Percentiles rank a stretch among this genome's conserved stretches.
phyloP scores from a whole-genome alignment of 805 yeast species.

The Saccharomycopsis schoenii region DNA sequence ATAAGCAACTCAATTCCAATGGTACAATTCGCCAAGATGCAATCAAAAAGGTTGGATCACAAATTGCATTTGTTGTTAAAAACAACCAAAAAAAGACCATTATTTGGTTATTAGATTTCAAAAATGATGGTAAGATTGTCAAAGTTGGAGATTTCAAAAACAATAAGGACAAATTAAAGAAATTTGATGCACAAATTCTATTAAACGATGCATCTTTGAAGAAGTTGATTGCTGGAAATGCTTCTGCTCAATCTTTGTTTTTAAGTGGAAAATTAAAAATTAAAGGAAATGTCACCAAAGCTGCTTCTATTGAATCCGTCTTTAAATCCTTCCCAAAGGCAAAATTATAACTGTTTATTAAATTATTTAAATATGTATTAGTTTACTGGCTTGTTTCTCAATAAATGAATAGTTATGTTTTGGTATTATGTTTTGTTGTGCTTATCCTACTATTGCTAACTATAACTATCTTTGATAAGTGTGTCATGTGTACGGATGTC shows the following conservation, averaged over 20 bases:
- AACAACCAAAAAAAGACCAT: slow-evolving; percentile 49
- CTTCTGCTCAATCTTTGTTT: slow-evolving; percentile 76
- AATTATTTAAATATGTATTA: no score
- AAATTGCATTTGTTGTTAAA: slow-evolving; percentile 57
- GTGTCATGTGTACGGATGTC: no score
- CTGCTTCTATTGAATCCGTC: slow-evolving; percentile 32
- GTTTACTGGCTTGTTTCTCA: no score
- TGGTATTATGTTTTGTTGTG: no score
- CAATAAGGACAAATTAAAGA: slow-evolving; percentile 40
- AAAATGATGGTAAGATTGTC: slow-evolving; percentile 39
- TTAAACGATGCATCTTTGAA: slow-evolving; percentile 61
- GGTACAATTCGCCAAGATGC: slow-evolving; percentile 4
- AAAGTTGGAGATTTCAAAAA: slow-evolving; percentile 20
- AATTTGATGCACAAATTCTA: slow-evolving; percentile 54
- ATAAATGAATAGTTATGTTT: no score
- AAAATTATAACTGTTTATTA: neutral
- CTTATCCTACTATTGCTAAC: no score
- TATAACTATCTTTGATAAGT: no score
- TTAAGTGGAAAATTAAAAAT: slow-evolving; percentile 79
- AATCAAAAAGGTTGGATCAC: slow-evolving; percentile 40
- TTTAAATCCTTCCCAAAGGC: slow-evolving; percentile 5
- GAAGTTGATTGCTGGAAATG: slow-evolving; percentile 65
- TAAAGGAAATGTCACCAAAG: slow-evolving; percentile 88
- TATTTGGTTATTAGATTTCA: slow-evolving; percentile 62
- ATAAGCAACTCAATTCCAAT: slow-evolving; percentile 4